Evolutionary conservation across 345 rosid genomes (phyloP), one percentile per base, ranked within the genome.

Genomic region (Toxicodendron radicans): DNA sequence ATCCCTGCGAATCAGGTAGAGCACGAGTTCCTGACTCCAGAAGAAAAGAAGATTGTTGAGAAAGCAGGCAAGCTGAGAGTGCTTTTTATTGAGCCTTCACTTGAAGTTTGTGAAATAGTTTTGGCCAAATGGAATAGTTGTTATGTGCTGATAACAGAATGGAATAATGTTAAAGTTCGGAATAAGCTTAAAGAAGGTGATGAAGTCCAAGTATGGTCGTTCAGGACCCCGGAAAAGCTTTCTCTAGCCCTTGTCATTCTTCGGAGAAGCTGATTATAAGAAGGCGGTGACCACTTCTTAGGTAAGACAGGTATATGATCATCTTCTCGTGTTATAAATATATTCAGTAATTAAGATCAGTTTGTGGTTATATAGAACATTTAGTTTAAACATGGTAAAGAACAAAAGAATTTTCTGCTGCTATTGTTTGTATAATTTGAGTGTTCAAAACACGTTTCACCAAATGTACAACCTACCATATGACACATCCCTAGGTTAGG

Each of bases 131-230:
- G 73, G 64, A 21, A 14, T 35, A 54, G 17, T 2, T 56, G 7
- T 5, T 70, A 70, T 70, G 53, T 1, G 18, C 9, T 70, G 32
- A 41, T 20, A 24, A 41, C 0, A 1, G 33, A 11, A 8, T 70
- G 73, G 54, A 41, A 70, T 10, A 13, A 58, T 10, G 73, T 70
- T 16, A 54, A 12, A 9, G 2, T 10, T 14, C 12, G 2, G 7
- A 57, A 57, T 58, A 0, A 24, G 13, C 38, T 70, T 24, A 2
- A 24, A 24, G n/a, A 0, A 1, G 64, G 54, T 16, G 73, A 70
- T 58, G 12, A 14, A 38, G 23, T 57, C 21, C 73, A 70, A 45
- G n/a, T 70, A 3, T 70, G 64, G 73, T 70, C 64, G 14, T 57
- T 70, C 23, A 57, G 73, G 64, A 41, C 1, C 11, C 41, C 14